phyloP scores from a whole-genome alignment of 306 rosid genomes.

The Vigna reflexopilosa region DNA sequence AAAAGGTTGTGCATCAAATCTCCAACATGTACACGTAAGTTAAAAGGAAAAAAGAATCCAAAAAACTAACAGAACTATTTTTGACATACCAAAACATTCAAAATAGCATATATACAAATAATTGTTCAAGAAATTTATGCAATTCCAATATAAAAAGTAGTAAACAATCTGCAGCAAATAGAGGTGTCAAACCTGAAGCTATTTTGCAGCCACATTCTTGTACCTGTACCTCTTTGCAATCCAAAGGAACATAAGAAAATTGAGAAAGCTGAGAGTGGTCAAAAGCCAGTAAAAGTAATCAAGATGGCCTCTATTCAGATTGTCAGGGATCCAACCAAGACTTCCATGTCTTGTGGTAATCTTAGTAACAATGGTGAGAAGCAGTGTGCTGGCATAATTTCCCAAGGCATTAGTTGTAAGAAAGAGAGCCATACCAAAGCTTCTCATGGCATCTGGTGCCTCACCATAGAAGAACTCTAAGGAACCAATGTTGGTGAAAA shows the following conservation, averaged over 20 bases:
- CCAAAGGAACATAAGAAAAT: conserved; percentile 65
- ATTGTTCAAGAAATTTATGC: not conserved
- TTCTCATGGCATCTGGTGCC: conserved; percentile 93
- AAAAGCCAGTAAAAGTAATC: conserved; percentile 81
- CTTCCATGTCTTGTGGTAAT: conserved; percentile 65
- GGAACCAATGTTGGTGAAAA: conserved; percentile 70
- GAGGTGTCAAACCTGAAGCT: not conserved
- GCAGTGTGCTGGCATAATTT: conserved; percentile 75
- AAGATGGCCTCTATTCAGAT: conserved; percentile 84
- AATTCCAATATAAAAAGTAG: not conserved
- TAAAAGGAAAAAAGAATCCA: not conserved
- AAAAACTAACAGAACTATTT: not conserved
- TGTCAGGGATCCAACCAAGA: conserved; percentile 87
- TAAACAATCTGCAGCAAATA: conserved; percentile 5
- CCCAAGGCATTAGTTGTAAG: conserved; percentile 77
- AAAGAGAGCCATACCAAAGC: conserved; percentile 77
- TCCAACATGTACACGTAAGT: not conserved
- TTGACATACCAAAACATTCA: not conserved
- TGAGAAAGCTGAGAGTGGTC: conserved; percentile 66
- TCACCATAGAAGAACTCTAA: conserved; percentile 76
- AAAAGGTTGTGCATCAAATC: conserved; percentile 9
- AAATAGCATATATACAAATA: conserved; percentile 27
- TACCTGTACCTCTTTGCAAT: conserved; percentile 69
- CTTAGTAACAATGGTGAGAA: conserved; percentile 67
- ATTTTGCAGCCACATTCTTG: conserved; percentile 55